Conservation (phyloP, 257 asterid genomes). For the Perilla frutescens region DNA sequence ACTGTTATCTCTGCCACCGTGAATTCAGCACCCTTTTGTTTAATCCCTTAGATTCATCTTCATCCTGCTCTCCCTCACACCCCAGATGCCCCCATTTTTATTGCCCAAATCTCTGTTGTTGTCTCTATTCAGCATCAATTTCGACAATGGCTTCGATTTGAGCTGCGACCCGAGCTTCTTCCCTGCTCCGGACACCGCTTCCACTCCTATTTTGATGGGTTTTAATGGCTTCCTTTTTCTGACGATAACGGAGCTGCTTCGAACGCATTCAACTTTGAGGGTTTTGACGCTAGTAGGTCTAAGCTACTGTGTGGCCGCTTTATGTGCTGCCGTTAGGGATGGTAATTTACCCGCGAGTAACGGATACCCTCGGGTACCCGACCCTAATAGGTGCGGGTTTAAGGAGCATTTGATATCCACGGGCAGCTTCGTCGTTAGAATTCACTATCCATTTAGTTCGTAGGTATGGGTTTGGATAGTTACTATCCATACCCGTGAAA, state of each 20-base stretch:
- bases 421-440: too few species aligned
- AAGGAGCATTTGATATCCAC: too few species aligned
- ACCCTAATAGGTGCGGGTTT: too few species aligned
- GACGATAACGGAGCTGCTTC: conserved; percentile 41
- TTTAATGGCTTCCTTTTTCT: conserved; percentile 41
- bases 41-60: conserved; percentile 40
- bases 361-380: too few species aligned
- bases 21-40: conserved; percentile 41
- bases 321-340: conserved; percentile 43
- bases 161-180: conserved; percentile 39
- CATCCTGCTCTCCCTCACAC: conserved; percentile 44
- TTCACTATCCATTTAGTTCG: too few species aligned
- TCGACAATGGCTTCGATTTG: conserved; percentile 52
- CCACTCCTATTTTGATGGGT: conserved; percentile 39
- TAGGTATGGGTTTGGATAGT: too few species aligned
- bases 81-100: conserved; percentile 39
- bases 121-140: conserved; percentile 35
- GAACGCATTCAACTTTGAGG: conserved; percentile 38
- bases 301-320: conserved; percentile 53
- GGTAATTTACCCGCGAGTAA: too few species aligned
- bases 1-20: conserved; percentile 69
- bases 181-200: conserved; percentile 30
- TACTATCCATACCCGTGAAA: too few species aligned
- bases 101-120: conserved; percentile 42
- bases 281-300: conserved; percentile 39